Percentiles rank a stretch among this genome's conserved stretches.
Evolutionary conservation across 257 asterid genomes (phyloP).

Genomic region (Linderniella brevidens): DNA sequence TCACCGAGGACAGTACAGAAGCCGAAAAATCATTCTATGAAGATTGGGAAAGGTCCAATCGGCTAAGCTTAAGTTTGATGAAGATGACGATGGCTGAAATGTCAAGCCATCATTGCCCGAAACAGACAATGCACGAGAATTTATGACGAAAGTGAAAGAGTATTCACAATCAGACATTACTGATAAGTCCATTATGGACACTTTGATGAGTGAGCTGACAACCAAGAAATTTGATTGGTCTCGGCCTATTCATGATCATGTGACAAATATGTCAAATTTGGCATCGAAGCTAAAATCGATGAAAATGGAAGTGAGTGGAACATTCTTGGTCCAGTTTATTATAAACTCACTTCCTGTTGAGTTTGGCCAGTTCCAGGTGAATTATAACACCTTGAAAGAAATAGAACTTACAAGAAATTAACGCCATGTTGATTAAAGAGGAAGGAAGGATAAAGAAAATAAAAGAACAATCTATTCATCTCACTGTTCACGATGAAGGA

Average conservation of each 20-base stretch:
- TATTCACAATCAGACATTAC: background rate
- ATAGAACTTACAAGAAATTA: background rate
- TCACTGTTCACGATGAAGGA: background rate
- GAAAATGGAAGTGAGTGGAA: background rate
- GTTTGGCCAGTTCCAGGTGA: conserved; percentile 1
- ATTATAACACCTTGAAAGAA: conserved; percentile 2
- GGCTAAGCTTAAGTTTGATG: conserved; percentile 1
- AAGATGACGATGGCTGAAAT: background rate
- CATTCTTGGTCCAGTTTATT: background rate
- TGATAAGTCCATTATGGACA: too few relatives aligned
- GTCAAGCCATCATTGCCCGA: background rate
- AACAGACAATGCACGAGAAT: background rate
- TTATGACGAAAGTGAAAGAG: background rate
- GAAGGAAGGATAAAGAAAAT: conserved; percentile 3
- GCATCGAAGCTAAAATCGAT: background rate
- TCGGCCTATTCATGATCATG: background rate
- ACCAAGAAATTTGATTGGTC: conserved; percentile 2
- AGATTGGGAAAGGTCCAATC: background rate
- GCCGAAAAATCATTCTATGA: background rate
- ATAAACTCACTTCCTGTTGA: conserved; percentile 2
- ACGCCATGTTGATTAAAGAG: background rate
- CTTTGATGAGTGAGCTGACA: conserved; percentile 2
- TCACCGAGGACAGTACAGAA: background rate
- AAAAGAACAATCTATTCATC: background rate
- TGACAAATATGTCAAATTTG: background rate